Evolutionary conservation across 495 filamentous ascomycete species (phyloP).

Genomic region (Viridothelium virens): DNA sequence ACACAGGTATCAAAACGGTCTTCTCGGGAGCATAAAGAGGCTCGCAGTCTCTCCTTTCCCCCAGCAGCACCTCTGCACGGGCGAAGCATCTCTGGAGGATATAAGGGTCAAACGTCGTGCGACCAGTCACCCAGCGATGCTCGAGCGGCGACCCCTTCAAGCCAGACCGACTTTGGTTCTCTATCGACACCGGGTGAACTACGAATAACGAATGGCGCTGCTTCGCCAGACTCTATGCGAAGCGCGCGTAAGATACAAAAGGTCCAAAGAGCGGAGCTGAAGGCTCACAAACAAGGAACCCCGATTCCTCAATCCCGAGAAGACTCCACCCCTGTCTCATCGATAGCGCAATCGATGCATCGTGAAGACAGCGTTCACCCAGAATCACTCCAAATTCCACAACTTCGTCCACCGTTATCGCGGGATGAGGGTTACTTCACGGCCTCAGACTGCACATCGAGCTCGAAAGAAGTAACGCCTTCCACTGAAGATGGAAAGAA

Average conservation of each 20-base stretch:
- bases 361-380: not conserved
- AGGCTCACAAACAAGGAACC: not conserved
- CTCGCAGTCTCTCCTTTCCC: not conserved
- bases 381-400: not conserved
- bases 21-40: not conserved
- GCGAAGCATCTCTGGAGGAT: not conserved
- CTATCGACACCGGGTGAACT: constrained; percentile 30
- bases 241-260: constrained; percentile 2
- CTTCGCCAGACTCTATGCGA: constrained; percentile 32
- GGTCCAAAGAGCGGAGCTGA: constrained; percentile 1
- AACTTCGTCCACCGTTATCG: not conserved
- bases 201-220: constrained; percentile 34
- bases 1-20: not conserved
- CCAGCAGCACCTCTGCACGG: not conserved
- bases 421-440: constrained; percentile 31
- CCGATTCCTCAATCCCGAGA: not conserved
- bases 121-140: not conserved
- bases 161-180: constrained; percentile 2
- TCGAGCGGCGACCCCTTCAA: constrained; percentile 4
- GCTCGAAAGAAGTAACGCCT: constrained; percentile 1
- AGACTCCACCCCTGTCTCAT: not conserved
- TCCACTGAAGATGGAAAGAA: constrained; percentile 1
- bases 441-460: constrained; percentile 17
- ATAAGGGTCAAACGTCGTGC: not conserved
- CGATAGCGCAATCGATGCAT: not conserved